Percentiles rank a stretch among this genome's conserved stretches.
Conservation (phyloP, 441 rosid species). For the Euphorbia schlechtendalii region DNA sequence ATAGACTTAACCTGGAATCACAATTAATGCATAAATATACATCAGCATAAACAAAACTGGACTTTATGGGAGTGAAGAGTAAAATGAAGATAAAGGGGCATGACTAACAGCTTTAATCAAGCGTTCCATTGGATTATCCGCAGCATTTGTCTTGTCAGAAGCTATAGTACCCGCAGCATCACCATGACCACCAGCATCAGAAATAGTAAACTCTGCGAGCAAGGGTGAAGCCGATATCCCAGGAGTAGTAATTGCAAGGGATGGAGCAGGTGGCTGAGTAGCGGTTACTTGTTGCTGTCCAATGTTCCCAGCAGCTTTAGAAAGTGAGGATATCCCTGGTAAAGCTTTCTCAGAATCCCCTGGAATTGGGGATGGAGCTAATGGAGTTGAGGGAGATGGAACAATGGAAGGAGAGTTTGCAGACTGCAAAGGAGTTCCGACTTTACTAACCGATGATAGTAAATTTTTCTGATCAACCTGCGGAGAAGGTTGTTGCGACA, state of each 20-base stretch:
- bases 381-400: constrained; percentile 83
- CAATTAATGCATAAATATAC: no score
- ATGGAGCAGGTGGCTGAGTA: constrained; percentile 51
- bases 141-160: constrained; percentile 48
- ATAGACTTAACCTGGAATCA: no score
- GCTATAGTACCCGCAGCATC: constrained; percentile 40
- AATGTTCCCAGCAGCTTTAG: constrained; percentile 51
- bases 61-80: no score
- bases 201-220: constrained; percentile 70
- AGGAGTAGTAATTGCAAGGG: constrained; percentile 94
- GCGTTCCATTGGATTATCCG: constrained; percentile 31
- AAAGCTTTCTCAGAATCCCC: constrained; percentile 83
- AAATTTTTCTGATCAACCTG: constrained; percentile 84
- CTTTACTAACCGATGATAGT: constrained; percentile 41
- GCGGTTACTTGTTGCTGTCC: constrained; percentile 51
- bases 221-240: constrained; percentile 95
- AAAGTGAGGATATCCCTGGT: constrained; percentile 47
- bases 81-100: background rate
- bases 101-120: no score
- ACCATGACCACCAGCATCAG: constrained; percentile 56
- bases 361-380: constrained; percentile 82
- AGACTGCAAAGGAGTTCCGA: constrained; percentile 80
- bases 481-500: constrained; percentile 78
- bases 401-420: constrained; percentile 70
- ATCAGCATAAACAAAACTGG: no score